phyloP scores from a whole-genome alignment of 139 green algal species.

The Medakamo hakoo region DNA sequence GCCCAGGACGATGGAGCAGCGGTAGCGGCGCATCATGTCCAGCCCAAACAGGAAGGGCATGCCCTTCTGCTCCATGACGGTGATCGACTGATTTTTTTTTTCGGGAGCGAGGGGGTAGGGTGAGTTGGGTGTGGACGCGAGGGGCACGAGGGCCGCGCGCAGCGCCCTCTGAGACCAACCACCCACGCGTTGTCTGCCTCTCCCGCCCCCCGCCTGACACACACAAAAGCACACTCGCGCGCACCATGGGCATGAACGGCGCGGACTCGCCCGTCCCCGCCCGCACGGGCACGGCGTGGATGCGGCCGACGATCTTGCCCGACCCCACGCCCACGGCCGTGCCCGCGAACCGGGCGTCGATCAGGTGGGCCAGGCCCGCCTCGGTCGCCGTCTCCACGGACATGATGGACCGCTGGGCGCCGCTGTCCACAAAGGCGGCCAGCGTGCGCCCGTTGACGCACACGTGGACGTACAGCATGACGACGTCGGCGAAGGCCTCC shows the following conservation, averaged over 20 bases:
- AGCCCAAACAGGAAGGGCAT: conserved; percentile 84
- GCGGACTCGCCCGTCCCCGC: background rate
- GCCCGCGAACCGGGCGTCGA: conserved; percentile 79
- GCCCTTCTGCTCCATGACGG: conserved; percentile 58
- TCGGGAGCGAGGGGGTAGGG: background rate
- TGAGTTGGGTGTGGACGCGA: background rate
- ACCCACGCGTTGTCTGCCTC: too few species aligned
- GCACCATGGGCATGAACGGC: background rate
- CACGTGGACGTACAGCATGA: conserved; percentile 49
- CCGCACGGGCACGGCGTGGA: conserved; percentile 43
- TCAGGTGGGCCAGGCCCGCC: conserved; percentile 60
- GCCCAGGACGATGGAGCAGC: conserved; percentile 49
- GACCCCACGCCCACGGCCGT: conserved; percentile 76
- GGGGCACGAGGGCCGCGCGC: too few species aligned
- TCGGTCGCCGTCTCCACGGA: conserved; percentile 4
- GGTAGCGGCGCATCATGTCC: background rate
- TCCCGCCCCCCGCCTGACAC: too few species aligned
- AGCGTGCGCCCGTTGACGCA: conserved; percentile 55
- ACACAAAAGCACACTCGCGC: too few species aligned
- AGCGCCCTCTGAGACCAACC: too few species aligned
- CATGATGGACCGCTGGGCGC: conserved; percentile 63
- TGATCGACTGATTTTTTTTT: conserved; percentile 44
- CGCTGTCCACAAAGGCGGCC: conserved; percentile 70
- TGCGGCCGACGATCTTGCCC: conserved; percentile 68
- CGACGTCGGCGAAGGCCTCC: conserved; percentile 42